Conservation (phyloP, 192 early-diverging fungal species). For the Podila horticola region DNA sequence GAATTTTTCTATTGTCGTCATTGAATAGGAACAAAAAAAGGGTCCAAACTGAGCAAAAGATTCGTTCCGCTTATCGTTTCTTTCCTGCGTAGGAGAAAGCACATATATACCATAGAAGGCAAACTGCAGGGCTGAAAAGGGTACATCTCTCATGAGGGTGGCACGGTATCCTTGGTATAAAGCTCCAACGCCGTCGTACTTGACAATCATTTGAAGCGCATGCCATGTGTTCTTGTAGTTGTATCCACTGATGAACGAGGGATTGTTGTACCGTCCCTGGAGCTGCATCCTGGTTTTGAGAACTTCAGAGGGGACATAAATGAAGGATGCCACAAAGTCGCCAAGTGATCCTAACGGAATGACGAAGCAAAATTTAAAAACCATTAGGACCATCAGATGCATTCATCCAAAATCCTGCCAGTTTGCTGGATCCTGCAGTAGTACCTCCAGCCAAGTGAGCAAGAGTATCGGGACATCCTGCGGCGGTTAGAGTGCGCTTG, state of each 20-base stretch:
- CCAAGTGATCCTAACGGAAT: conserved; percentile 55
- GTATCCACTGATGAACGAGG: conserved; percentile 73
- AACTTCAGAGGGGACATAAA: conserved; percentile 70
- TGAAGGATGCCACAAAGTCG: conserved; percentile 64
- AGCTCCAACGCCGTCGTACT: conserved; percentile 70
- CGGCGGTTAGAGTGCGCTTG: conserved; percentile 61
- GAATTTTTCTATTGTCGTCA: conserved; percentile 57
- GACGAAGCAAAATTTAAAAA: neutral
- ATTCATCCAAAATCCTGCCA: neutral
- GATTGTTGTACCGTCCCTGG: conserved; percentile 80
- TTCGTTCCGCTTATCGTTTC: neutral
- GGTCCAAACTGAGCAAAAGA: neutral
- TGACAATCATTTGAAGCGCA: conserved; percentile 66
- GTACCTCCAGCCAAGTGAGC: conserved; percentile 64
- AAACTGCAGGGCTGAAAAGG: conserved; percentile 68
- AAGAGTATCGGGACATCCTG: conserved; percentile 59
- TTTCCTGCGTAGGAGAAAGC: neutral
- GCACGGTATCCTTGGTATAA: conserved; percentile 67
- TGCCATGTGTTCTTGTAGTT: conserved; percentile 75
- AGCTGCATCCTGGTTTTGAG: conserved; percentile 84
- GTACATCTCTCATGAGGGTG: conserved; percentile 66
- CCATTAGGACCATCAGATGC: neutral
- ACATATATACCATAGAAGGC: conserved; percentile 63
- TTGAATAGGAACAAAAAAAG: neutral
- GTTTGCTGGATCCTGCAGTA: neutral